phyloP scores from a whole-genome alignment of 2,329 filamentous ascomycete species.

The Venturia effusa region DNA sequence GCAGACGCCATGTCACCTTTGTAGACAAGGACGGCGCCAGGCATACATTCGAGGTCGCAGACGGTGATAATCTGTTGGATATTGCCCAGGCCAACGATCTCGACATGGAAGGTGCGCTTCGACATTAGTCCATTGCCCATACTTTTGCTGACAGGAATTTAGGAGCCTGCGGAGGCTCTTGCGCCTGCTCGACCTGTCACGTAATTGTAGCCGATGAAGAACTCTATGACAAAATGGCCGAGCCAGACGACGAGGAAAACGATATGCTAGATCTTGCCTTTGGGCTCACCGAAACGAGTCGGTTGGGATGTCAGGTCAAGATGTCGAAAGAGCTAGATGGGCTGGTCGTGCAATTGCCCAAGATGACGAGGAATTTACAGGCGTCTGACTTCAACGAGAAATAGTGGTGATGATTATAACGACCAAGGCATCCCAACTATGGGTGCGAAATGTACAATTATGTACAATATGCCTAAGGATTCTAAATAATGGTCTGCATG shows the following conservation, averaged over 20 bases:
- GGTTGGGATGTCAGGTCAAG: conserved; percentile 79
- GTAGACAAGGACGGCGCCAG: conserved; percentile 78
- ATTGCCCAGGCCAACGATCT: conserved; percentile 91
- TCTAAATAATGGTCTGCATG: not conserved
- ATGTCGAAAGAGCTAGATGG: conserved; percentile 90
- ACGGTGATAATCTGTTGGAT: conserved; percentile 88
- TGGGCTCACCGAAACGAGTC: conserved; percentile 73
- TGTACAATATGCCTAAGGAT: not conserved
- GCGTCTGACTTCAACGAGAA: conserved; percentile 68
- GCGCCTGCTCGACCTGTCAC: conserved; percentile 88
- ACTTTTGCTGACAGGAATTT: not conserved
- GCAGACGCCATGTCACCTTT: conserved; percentile 78
- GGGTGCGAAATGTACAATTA: not conserved
- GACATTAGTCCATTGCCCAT: not conserved
- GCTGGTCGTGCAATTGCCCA: conserved; percentile 70
- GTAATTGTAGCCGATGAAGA: conserved; percentile 68
- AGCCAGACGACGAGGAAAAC: conserved; percentile 72
- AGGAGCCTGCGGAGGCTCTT: conserved; percentile 87
- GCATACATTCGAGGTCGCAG: conserved; percentile 66
- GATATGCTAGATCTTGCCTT: conserved; percentile 89
- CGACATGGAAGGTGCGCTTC: conserved; percentile 77
- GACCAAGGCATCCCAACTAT: not conserved
- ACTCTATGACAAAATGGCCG: conserved; percentile 67
- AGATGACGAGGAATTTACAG: conserved; percentile 93
- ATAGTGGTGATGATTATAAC: conserved; percentile 11